Conservation (phyloP, 2,329 filamentous ascomycete genomes). For the Lachnellula subtilissima region DNA sequence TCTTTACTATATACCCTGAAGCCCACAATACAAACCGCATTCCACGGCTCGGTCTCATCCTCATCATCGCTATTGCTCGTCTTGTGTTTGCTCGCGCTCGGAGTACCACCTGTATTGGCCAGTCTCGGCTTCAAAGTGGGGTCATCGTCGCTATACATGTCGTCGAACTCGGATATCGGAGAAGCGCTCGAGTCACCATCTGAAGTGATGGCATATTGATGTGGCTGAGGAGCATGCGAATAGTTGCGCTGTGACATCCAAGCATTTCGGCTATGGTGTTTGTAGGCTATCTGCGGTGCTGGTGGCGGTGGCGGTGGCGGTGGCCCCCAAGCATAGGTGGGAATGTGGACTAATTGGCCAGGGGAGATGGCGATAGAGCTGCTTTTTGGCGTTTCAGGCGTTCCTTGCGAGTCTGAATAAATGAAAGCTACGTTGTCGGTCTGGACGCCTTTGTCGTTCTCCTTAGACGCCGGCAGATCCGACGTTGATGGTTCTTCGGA, state of each 20-base stretch:
- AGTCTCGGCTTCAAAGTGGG: constrained; percentile 46
- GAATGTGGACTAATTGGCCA: constrained; percentile 1
- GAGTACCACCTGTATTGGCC: constrained; percentile 17
- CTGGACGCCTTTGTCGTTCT: constrained; percentile 23
- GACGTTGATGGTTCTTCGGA: background rate
- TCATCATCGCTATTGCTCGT: constrained; percentile 27
- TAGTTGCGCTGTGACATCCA: constrained; percentile 4
- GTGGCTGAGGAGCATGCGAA: constrained; percentile 30
- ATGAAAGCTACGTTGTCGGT: constrained; percentile 16
- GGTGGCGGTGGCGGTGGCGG: constrained; percentile 10
- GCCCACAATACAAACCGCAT: constrained; percentile 39
- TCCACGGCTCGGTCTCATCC: constrained; percentile 38
- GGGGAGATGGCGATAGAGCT: constrained; percentile 11
- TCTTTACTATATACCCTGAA: constrained; percentile 42
- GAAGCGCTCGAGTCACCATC: constrained; percentile 55
- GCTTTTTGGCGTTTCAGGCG: constrained; percentile 22
- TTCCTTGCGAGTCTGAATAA: constrained; percentile 16
- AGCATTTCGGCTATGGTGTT: constrained; percentile 6
- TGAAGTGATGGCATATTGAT: constrained; percentile 28
- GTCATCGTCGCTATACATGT: constrained; percentile 55
- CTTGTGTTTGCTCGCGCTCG: constrained; percentile 22
- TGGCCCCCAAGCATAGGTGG: background rate
- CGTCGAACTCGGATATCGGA: constrained; percentile 55
- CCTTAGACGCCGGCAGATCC: constrained; percentile 4
- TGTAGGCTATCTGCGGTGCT: constrained; percentile 10